Evolutionary conservation across 768 basidiomycete species (phyloP).

Genomic region (Trichaptum fuscoviolaceum): DNA sequence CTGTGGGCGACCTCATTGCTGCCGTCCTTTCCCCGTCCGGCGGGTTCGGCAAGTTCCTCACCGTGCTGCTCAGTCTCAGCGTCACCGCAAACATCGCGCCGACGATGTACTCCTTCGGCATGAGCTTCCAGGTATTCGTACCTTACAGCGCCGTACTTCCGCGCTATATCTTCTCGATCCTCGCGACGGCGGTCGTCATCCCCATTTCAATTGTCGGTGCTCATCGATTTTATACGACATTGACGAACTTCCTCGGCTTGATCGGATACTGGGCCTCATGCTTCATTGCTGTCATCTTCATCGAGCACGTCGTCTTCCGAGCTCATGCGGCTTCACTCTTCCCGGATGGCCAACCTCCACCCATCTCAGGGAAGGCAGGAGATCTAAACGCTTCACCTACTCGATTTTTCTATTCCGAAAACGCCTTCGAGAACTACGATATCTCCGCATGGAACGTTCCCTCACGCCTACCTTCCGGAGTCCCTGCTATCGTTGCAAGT

Average conservation of each 20-base stretch:
- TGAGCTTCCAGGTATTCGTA: slow-evolving; percentile 66
- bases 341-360: not conserved
- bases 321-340: slow-evolving; percentile 1
- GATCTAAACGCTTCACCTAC: not conserved
- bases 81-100: slow-evolving; percentile 78
- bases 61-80: slow-evolving; percentile 69
- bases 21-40: slow-evolving; percentile 58
- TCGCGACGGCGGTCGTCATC: slow-evolving; percentile 62
- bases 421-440: slow-evolving; percentile 44
- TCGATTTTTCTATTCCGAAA: slow-evolving; percentile 12
- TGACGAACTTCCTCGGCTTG: slow-evolving; percentile 64
- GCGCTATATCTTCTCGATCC: slow-evolving; percentile 61
- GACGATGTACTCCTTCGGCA: slow-evolving; percentile 75
- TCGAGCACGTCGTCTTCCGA: slow-evolving; percentile 67
- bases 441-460: slow-evolving; percentile 49
- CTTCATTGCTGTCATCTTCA: slow-evolving; percentile 54
- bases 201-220: slow-evolving; percentile 68
- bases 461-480: slow-evolving; percentile 50
- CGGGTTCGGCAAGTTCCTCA: slow-evolving; percentile 65
- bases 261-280: slow-evolving; percentile 60
- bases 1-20: slow-evolving; percentile 57
- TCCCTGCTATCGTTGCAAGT: slow-evolving; percentile 52
- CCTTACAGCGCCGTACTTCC: slow-evolving; percentile 56
- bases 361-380: not conserved
- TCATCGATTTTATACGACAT: slow-evolving; percentile 54